phyloP scores from a whole-genome alignment of 208 protist genomes.

The Balamuthia mandrillaris region DNA sequence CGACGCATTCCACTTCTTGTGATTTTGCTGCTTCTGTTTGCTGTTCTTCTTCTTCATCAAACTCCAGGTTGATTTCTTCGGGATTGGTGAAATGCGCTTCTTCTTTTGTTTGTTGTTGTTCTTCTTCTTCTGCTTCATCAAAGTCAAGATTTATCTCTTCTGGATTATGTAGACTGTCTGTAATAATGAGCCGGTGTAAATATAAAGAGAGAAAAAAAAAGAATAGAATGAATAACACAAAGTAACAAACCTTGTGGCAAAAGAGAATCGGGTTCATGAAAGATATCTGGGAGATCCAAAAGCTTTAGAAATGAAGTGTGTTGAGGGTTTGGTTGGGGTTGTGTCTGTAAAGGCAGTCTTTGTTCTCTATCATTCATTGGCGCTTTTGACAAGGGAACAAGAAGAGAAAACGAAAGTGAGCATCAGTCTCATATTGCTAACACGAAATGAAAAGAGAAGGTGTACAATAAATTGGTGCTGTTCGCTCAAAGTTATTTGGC shows the following conservation, averaged over 20 bases:
- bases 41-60: neutral
- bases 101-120: too few species aligned
- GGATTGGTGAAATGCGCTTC: neutral
- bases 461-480: neutral
- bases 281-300: slow-evolving; percentile 14
- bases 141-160: neutral
- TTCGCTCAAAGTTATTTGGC: neutral
- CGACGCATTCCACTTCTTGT: too few species aligned
- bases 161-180: neutral
- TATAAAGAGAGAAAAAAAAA: neutral
- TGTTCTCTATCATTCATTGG: too few species aligned
- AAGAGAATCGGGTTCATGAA: neutral
- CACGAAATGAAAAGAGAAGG: neutral
- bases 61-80: neutral
- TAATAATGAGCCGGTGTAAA: neutral
- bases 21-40: too few species aligned
- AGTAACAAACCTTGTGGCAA: too few species aligned
- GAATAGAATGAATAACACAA: neutral
- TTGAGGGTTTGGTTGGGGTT: too few species aligned
- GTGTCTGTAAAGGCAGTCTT: too few species aligned
- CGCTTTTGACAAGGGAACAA: neutral
- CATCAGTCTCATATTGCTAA: neutral
- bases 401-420: neutral
- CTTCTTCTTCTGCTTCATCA: neutral
- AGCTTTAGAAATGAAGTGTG: neutral